Evolutionary conservation across 805 yeast species (phyloP), one percentile per base, ranked within the genome.

Genomic region (Metschnikowia lachancei): DNA sequence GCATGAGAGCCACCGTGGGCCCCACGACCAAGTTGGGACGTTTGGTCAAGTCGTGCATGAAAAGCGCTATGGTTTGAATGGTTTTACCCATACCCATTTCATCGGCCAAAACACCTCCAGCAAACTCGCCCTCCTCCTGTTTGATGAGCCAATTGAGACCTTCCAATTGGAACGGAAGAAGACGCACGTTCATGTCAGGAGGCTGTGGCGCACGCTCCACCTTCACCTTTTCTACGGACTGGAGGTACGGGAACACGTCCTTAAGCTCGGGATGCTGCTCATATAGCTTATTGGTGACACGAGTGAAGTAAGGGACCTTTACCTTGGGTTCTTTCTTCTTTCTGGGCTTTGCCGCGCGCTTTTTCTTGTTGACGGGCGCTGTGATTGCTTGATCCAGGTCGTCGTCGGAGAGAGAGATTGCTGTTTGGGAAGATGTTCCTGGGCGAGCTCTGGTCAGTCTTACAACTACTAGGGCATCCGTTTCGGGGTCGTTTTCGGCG

Each of bases 71-170:
- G 32, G 96, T 92, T 67, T 94, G 99, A 41, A 94, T 91, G 0
- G 99, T 94, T 59, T 94, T 94, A 52, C 99, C 99, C 98, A 94
- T 92, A 31, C 99, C 99, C 99, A 94, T 94, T 66, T 94, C 99
- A 70, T 94, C 99, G 4, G 99, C 98, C 39, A 94, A 70, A 9
- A 94, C 84, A 13, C 98, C 99, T 20, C 99, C 99, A 13, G 78
- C 74, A 64, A 85, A 92, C 36, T 74, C 76, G 19, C 87, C 75
- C 18, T 81, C 82, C 60, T 92, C 98, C 66, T 92, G 98, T 40
- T 80, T 75, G 12, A 79, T 56, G 50, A 94, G 75, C 99, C 99
- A 94, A 58, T 85, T 79, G 39, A 94, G 71, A 16, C 99, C 99
- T 69, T 94, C 99, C 13, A 81, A 70, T 66, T 94, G 99, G 66